Percentiles rank a stretch among this genome's conserved stretches.
Conservation (phyloP, 2,329 filamentous ascomycete species). For the Gnomoniopsis sp. region DNA sequence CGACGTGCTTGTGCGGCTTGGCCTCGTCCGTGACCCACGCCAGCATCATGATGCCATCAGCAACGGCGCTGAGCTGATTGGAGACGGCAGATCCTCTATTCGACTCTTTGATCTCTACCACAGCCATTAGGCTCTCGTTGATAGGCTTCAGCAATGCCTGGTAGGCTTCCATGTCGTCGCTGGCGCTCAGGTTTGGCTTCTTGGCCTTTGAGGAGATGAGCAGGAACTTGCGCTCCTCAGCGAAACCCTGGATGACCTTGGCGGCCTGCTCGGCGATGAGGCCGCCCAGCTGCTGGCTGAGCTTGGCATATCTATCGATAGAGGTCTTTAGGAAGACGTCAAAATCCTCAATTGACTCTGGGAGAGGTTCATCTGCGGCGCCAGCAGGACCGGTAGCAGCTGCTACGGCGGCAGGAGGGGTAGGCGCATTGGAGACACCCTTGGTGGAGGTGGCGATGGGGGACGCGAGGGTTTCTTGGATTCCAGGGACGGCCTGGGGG, state of each 20-base stretch:
- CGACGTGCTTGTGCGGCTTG: constrained; percentile 82
- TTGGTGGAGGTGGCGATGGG: constrained; percentile 28
- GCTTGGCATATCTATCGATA: constrained; percentile 72
- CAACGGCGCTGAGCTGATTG: constrained; percentile 80
- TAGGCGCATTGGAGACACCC: constrained; percentile 28
- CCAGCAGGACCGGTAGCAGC: constrained; percentile 36
- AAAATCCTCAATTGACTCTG: constrained; percentile 82
- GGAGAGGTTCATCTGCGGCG: constrained; percentile 54
- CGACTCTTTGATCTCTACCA: constrained; percentile 75
- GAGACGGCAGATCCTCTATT: constrained; percentile 74
- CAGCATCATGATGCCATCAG: constrained; percentile 84
- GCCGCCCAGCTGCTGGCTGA: constrained; percentile 75
- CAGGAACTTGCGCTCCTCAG: constrained; percentile 82
- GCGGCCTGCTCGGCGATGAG: constrained; percentile 72
- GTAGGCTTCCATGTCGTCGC: constrained; percentile 59
- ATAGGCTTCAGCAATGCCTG: constrained; percentile 82
- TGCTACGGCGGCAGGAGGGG: constrained; percentile 33
- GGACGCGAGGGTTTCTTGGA: constrained; percentile 36
- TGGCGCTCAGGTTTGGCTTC: constrained; percentile 69
- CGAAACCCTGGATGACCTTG: constrained; percentile 63
- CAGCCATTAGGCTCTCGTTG: constrained; percentile 75
- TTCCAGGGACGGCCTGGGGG: constrained; percentile 46
- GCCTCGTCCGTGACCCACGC: constrained; percentile 85
- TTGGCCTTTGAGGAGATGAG: constrained; percentile 86
- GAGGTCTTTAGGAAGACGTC: constrained; percentile 72